Conservation (phyloP, 2,329 filamentous ascomycete species). For the Epichloe typhina region DNA sequence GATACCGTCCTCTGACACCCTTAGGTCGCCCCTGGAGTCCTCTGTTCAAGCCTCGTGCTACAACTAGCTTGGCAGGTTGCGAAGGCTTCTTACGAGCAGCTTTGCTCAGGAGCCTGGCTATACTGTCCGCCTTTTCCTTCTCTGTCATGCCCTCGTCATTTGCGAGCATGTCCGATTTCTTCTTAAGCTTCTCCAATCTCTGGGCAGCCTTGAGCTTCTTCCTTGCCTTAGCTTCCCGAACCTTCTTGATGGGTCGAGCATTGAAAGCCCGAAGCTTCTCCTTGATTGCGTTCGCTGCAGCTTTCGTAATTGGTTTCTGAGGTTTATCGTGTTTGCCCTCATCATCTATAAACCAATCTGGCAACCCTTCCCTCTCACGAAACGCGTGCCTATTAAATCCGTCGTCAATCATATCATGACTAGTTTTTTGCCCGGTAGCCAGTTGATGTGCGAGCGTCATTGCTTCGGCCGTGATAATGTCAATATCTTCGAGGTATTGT, state of each 20-base stretch:
- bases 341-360: conserved; percentile 97
- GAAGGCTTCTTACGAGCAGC: conserved; percentile 79
- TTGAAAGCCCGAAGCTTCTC: conserved; percentile 89
- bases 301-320: conserved; percentile 82
- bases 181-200: conserved; percentile 83
- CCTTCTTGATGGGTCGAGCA: conserved; percentile 96
- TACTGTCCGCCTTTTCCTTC: conserved; percentile 84
- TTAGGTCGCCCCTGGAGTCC: conserved; percentile 76
- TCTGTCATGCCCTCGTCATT: conserved; percentile 89
- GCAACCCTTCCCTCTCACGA: conserved; percentile 80
- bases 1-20: conserved; percentile 91
- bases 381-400: conserved; percentile 88
- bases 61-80: conserved; percentile 73
- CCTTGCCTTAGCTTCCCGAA: conserved; percentile 85
- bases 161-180: conserved; percentile 84
- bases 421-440: conserved; percentile 71
- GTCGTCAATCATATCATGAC: conserved; percentile 72
- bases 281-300: conserved; percentile 81
- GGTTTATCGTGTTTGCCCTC: conserved; percentile 71
- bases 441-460: conserved; percentile 94
- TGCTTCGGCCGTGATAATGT: conserved; percentile 98
- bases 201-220: conserved; percentile 96
- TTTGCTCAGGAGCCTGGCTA: conserved; percentile 67
- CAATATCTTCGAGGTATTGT: conserved; percentile 51
- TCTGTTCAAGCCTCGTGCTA: conserved; percentile 72